Conservation (phyloP, 305 asterid genomes). For the Fraxinus baroniana region DNA sequence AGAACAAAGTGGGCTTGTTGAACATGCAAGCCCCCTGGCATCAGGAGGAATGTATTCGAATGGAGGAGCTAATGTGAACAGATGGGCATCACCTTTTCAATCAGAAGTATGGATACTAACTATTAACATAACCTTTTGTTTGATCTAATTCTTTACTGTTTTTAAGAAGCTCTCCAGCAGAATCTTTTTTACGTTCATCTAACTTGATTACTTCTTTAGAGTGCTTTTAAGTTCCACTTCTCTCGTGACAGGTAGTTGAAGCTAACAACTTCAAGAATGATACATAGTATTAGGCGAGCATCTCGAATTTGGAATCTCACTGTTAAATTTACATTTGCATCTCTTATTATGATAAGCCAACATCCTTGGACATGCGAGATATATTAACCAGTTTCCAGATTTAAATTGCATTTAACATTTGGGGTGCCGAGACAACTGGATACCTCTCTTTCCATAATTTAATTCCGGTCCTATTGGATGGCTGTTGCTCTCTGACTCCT, state of each 20-base stretch:
- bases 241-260: constrained; percentile 3
- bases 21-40: constrained; percentile 98
- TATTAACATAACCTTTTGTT: constrained; percentile 84
- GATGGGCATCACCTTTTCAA: constrained; percentile 97
- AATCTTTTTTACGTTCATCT: constrained; percentile 18
- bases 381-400: neutral
- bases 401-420: neutral
- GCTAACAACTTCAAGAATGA: constrained; percentile 10
- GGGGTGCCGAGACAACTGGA: neutral
- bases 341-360: constrained; percentile 5
- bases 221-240: neutral
- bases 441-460: neutral
- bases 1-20: constrained; percentile 99
- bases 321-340: neutral
- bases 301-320: neutral
- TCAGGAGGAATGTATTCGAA: constrained; percentile 93
- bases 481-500: neutral
- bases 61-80: constrained; percentile 99
- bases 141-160: constrained; percentile 66
- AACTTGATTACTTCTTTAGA: constrained; percentile 1
- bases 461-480: neutral
- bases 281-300: constrained; percentile 36
- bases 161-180: constrained; percentile 46
- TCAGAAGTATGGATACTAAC: constrained; percentile 99
- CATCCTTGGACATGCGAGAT: neutral